phyloP scores from a whole-genome alignment of 352 stramenopile genomes.

The Globisporangium carolinianum region DNA sequence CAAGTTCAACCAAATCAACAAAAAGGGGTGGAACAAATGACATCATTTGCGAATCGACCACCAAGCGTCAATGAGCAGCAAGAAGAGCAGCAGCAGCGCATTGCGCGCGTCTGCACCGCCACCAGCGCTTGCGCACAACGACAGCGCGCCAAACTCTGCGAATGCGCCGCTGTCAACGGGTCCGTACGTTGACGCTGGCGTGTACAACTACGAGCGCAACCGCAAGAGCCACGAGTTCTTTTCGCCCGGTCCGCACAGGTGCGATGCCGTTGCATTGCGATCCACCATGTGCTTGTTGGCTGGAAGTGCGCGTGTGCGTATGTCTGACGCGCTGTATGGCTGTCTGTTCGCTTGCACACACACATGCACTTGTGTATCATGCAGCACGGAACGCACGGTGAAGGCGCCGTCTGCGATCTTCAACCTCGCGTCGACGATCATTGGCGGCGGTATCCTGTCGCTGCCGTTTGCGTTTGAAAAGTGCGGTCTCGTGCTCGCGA shows the following conservation, averaged over 20 bases:
- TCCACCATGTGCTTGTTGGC: too few species aligned
- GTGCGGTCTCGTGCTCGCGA: constrained; percentile 74
- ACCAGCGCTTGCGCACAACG: background rate
- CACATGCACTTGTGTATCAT: too few species aligned
- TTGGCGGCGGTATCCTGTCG: constrained; percentile 80
- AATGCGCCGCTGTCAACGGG: constrained; percentile 4
- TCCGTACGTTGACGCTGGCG: constrained; percentile 47
- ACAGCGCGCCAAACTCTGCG: constrained; percentile 1
- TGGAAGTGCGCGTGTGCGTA: background rate
- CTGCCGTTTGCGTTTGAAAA: constrained; percentile 86
- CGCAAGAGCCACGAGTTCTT: constrained; percentile 73
- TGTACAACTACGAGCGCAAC: constrained; percentile 74
- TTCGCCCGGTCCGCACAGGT: constrained; percentile 56
- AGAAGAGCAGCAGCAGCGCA: too few species aligned
- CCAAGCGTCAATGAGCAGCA: too few species aligned
- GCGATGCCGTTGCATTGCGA: too few species aligned
- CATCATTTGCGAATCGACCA: background rate
- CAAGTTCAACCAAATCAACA: background rate
- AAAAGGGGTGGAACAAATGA: background rate
- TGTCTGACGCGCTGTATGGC: background rate
- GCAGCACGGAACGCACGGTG: constrained; percentile 46
- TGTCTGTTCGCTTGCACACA: too few species aligned
- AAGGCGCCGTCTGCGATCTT: constrained; percentile 74
- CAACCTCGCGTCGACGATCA: constrained; percentile 87
- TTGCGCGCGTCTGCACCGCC: background rate